These are phyloP conservation scores for Podaxis pistillaris DNA, from an alignment of 768 basidiomycete genomes.

Conservation along the genomic window DNA sequence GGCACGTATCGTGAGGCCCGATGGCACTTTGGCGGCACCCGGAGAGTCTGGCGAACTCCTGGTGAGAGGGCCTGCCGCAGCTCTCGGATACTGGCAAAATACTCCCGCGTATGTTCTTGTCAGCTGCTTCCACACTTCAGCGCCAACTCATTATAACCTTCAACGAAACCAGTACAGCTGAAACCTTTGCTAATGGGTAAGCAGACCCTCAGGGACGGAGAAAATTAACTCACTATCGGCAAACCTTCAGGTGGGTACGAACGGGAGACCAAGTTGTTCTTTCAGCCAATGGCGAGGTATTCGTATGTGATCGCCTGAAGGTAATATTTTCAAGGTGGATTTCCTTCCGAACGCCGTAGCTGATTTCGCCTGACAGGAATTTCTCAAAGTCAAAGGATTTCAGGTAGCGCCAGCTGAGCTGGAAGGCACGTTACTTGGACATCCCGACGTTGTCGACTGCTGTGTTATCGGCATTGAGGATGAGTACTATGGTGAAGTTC, in stretches of 20 bases:
- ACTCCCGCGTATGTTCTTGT: conserved; percentile 45
- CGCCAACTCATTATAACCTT: background rate
- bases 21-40: conserved; percentile 39
- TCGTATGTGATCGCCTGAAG: conserved; percentile 60
- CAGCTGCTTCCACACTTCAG: conserved; percentile 17
- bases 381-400: conserved; percentile 65
- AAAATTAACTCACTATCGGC: conserved; percentile 1
- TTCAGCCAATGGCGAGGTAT: conserved; percentile 49
- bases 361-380: conserved; percentile 39
- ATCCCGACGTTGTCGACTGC: conserved; percentile 55
- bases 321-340: conserved; percentile 24
- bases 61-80: conserved; percentile 41
- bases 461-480: conserved; percentile 64
- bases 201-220: conserved; percentile 15
- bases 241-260: conserved; percentile 50
- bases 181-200: conserved; percentile 61
- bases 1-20: conserved; percentile 42
- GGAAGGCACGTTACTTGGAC: conserved; percentile 46
- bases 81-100: conserved; percentile 46
- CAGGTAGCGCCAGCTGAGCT: conserved; percentile 57
- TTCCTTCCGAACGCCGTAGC: background rate
- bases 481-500: conserved; percentile 62
- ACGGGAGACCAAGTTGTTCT: conserved; percentile 63
- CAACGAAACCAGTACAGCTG: conserved; percentile 43
- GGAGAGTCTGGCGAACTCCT: conserved; percentile 51